Conservation (phyloP, 345 rosid species). For the Brassica carinata region DNA sequence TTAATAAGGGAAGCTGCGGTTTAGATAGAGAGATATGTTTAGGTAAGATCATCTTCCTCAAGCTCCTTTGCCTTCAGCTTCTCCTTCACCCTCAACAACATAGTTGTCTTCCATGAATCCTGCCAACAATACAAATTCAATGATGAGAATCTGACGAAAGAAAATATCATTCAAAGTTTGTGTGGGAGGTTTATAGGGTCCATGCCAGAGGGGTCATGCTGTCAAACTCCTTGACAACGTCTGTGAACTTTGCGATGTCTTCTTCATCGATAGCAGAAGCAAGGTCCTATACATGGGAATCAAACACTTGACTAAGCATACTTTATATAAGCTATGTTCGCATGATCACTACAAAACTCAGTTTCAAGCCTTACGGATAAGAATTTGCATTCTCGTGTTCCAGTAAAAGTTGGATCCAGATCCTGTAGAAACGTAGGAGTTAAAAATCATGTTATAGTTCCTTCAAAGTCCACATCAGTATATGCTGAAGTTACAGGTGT, state of each 20-base stretch:
- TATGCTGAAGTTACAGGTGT: not conserved
- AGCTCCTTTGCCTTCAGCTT: constrained; percentile 93
- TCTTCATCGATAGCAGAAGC: constrained; percentile 92
- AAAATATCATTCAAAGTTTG: not conserved
- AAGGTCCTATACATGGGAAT: constrained; percentile 55
- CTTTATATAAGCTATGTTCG: not conserved
- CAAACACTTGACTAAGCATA: not conserved
- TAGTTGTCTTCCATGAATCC: constrained; percentile 98
- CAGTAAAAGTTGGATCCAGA: constrained; percentile 92
- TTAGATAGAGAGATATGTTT: constrained; percentile 31
- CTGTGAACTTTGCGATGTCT: constrained; percentile 87
- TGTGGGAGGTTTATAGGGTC: not conserved
- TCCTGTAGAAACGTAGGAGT: constrained; percentile 59
- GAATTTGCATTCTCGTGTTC: constrained; percentile 84
- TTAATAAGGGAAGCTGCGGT: constrained; percentile 1
- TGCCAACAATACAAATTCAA: constrained; percentile 32
- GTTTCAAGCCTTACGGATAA: constrained; percentile 50
- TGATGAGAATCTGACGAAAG: not conserved
- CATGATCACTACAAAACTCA: not conserved
- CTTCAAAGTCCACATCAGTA: not conserved
- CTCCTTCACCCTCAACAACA: constrained; percentile 93
- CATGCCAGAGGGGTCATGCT: constrained; percentile 97
- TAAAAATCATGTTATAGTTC: constrained; percentile 17
- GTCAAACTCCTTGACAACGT: constrained; percentile 90
- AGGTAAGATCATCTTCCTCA: constrained; percentile 98